Percentiles rank a stretch among this genome's conserved stretches.
Evolutionary conservation across 23 red algal genomes (phyloP).

Genomic region (Chondrus crispus): DNA sequence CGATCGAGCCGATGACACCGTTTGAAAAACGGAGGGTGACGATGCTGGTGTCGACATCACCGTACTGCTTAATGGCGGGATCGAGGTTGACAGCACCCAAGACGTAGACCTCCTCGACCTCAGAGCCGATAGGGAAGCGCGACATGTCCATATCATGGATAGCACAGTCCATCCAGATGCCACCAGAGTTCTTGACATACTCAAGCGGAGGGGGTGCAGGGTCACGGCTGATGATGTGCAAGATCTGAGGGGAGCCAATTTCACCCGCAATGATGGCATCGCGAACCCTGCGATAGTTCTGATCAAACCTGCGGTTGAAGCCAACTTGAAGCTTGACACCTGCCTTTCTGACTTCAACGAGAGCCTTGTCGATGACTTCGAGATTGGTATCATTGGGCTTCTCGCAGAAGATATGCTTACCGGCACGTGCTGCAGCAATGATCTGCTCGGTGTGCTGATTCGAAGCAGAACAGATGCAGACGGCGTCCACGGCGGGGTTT

Average conservation of each 20-base stretch:
- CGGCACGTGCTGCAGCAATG: constrained; percentile 88
- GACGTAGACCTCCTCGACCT: constrained; percentile 94
- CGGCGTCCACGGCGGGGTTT: constrained; percentile 86
- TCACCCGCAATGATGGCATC: constrained; percentile 77
- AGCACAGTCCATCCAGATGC: constrained; percentile 98
- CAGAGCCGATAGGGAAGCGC: constrained; percentile 92
- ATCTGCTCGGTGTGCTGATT: constrained; percentile 97
- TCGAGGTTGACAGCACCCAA: constrained; percentile 80
- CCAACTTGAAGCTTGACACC: constrained; percentile 98
- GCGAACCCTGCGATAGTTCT: constrained; percentile 87
- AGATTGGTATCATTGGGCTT: constrained; percentile 96
- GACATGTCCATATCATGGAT: constrained; percentile 99
- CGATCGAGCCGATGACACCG: constrained; percentile 88
- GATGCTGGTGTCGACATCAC: constrained; percentile 94
- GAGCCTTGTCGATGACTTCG: constrained; percentile 84
- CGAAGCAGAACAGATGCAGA: constrained; percentile 97
- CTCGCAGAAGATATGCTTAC: constrained; percentile 99
- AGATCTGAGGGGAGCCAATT: constrained; percentile 92
- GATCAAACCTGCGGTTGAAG: constrained; percentile 98
- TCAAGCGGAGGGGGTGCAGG: constrained; percentile 89
- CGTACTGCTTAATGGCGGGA: constrained; percentile 83
- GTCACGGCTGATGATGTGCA: constrained; percentile 95
- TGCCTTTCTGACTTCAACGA: constrained; percentile 84
- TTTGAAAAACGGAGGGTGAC: constrained; percentile 90
- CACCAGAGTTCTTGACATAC: constrained; percentile 93